Conservation (phyloP, 2,329 filamentous ascomycete genomes). For the Metarhizium robertsii region DNA sequence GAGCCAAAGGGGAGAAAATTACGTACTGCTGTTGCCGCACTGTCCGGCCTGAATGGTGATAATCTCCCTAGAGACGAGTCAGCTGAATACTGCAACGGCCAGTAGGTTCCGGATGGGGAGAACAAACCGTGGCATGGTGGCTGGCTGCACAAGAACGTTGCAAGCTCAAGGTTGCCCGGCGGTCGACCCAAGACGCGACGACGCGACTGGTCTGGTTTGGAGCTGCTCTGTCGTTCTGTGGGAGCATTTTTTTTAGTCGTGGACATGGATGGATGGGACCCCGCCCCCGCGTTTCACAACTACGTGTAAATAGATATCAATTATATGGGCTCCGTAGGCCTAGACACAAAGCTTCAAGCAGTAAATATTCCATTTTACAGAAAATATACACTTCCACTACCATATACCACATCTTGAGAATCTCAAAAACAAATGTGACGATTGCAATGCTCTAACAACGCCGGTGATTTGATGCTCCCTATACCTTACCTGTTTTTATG, state of each 20-base stretch:
- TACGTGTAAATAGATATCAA: too few species aligned
- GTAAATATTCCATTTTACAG: not conserved
- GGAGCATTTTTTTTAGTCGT: not conserved
- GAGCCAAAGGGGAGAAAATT: not conserved
- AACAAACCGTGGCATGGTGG: constrained; percentile 18
- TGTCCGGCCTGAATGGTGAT: constrained; percentile 99
- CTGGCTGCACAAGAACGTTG: constrained; percentile 2
- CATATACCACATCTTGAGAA: not conserved
- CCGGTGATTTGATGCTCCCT: constrained; percentile 5
- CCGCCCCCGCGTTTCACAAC: constrained; percentile 9
- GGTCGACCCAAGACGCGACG: constrained; percentile 5
- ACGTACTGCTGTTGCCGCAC: constrained; percentile 97
- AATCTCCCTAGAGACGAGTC: constrained; percentile 63
- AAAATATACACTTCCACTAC: not conserved
- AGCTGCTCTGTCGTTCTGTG: too few species aligned
- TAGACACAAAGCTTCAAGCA: too few species aligned
- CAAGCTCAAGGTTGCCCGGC: not conserved
- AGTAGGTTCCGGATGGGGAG: constrained; percentile 6
- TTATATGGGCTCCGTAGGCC: too few species aligned
- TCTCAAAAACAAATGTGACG: not conserved
- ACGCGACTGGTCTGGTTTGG: not conserved
- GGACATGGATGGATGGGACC: not conserved
- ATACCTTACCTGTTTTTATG: not conserved
- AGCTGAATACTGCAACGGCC: constrained; percentile 5
- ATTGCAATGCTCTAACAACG: constrained; percentile 9